These are phyloP conservation scores for Wallemia ichthyophaga DNA, from an alignment of 1,284 basidiomycete species.

Conservation along the genomic window DNA sequence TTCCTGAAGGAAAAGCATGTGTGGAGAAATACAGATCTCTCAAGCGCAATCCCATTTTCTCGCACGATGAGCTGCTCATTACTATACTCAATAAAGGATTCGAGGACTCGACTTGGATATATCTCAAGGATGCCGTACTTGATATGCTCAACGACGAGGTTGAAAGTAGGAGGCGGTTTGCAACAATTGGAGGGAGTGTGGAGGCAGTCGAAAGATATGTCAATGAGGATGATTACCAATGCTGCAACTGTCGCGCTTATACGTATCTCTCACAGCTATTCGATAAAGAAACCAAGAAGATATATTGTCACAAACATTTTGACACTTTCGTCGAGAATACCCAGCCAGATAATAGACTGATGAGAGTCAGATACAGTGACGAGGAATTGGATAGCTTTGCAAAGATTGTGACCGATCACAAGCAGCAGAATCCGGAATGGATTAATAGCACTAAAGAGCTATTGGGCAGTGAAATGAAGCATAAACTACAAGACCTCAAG, in stretches of 20 bases:
- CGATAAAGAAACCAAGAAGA: conserved; percentile 32
- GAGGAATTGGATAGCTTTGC: conserved; percentile 39
- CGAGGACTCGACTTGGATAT: conserved; percentile 23
- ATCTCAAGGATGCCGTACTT: conserved; percentile 38
- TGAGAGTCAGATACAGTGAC: conserved; percentile 58
- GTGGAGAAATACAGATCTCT: conserved; percentile 65
- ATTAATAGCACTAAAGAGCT: background rate
- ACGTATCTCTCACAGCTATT: conserved; percentile 87
- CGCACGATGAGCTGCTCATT: conserved; percentile 82
- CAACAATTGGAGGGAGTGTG: conserved; percentile 13
- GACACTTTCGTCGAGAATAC: conserved; percentile 42
- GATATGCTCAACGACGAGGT: conserved; percentile 76
- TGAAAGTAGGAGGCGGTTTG: conserved; percentile 29
- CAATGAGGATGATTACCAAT: conserved; percentile 82
- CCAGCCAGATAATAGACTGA: conserved; percentile 23
- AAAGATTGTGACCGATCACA: conserved; percentile 21
- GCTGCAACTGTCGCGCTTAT: conserved; percentile 70
- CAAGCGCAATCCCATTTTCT: conserved; percentile 81
- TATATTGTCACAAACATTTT: conserved; percentile 64
- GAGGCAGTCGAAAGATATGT: conserved; percentile 52
- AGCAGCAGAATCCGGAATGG: background rate
- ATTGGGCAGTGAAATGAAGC: background rate
- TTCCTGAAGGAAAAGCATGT: conserved; percentile 56
- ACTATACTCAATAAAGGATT: conserved; percentile 26
- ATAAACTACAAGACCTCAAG: background rate